Conservation (phyloP, 352 stramenopile genomes). For the Phytopythium vexans region DNA sequence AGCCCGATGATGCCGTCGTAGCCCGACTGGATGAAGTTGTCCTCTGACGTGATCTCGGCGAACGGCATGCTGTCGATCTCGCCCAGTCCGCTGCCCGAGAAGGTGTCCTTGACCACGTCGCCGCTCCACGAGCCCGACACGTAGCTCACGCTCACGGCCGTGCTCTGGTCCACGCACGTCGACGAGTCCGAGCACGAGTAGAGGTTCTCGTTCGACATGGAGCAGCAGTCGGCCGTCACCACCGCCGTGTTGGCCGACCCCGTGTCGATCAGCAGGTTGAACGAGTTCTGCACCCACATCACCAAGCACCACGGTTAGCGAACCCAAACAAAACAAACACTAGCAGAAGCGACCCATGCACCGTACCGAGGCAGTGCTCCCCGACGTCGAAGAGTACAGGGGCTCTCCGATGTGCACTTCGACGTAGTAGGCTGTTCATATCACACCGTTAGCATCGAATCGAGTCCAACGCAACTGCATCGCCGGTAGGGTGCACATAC, state of each 20-base stretch:
- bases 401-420: constrained; percentile 40
- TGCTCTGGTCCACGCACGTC: constrained; percentile 42
- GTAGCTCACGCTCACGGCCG: constrained; percentile 65
- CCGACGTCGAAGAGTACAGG: constrained; percentile 31
- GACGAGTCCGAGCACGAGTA: constrained; percentile 68
- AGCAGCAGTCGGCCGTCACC: constrained; percentile 75
- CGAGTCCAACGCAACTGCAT: background rate
- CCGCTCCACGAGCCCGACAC: constrained; percentile 73
- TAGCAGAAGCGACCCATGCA: background rate
- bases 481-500: constrained; percentile 11
- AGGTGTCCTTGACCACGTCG: constrained; percentile 59
- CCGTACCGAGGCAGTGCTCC: constrained; percentile 20
- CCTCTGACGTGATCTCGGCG: constrained; percentile 48
- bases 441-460: background rate
- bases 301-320: background rate
- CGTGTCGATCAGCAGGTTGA: constrained; percentile 75
- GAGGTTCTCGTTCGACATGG: constrained; percentile 46
- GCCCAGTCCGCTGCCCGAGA: constrained; percentile 54
- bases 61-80: constrained; percentile 50
- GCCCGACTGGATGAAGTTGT: constrained; percentile 66
- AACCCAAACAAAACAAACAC: background rate
- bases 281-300: constrained; percentile 29
- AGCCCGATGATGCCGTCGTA: constrained; percentile 79
- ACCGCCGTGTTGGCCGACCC: constrained; percentile 79
- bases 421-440: constrained; percentile 44